These are phyloP conservation scores for Orbilia brochopaga DNA, from an alignment of 2,329 filamentous ascomycete species.

Conservation along the genomic window DNA sequence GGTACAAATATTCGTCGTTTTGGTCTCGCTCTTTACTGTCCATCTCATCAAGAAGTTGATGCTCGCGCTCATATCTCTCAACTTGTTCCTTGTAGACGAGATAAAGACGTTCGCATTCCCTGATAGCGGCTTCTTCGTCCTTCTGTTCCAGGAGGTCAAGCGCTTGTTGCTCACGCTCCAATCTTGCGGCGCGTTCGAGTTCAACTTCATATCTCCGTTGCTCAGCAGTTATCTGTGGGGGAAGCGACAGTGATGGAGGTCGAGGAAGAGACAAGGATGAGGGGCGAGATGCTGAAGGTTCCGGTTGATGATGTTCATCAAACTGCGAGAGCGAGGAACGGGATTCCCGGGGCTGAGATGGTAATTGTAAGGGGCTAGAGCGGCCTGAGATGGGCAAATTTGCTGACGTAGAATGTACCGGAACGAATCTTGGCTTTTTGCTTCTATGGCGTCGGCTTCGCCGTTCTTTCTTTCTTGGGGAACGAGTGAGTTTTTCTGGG, in stretches of 20 bases:
- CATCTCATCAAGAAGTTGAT: constrained; percentile 25
- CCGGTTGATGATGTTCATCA: constrained; percentile 1
- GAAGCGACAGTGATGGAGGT: too few relatives aligned
- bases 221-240: constrained; percentile 25
- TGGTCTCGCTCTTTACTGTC: constrained; percentile 27
- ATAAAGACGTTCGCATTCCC: constrained; percentile 36
- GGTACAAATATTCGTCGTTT: constrained; percentile 35
- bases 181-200: constrained; percentile 22
- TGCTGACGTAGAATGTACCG: neutral
- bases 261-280: neutral
- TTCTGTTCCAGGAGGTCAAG: constrained; percentile 34
- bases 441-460: too few relatives aligned
- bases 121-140: constrained; percentile 34
- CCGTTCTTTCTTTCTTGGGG: too few relatives aligned
- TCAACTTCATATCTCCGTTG: constrained; percentile 46
- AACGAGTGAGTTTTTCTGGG: too few relatives aligned
- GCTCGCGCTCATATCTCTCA: constrained; percentile 44
- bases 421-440: neutral
- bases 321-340: neutral
- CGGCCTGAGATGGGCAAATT: neutral
- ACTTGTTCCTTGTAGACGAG: constrained; percentile 41
- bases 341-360: too few relatives aligned
- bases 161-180: constrained; percentile 33
- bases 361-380: neutral
- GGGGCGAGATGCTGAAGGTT: neutral